Evolutionary conservation across 2,329 filamentous ascomycete genomes (phyloP), one percentile per base, ranked within the genome.

Genomic region (Chaetomium sp.): DNA sequence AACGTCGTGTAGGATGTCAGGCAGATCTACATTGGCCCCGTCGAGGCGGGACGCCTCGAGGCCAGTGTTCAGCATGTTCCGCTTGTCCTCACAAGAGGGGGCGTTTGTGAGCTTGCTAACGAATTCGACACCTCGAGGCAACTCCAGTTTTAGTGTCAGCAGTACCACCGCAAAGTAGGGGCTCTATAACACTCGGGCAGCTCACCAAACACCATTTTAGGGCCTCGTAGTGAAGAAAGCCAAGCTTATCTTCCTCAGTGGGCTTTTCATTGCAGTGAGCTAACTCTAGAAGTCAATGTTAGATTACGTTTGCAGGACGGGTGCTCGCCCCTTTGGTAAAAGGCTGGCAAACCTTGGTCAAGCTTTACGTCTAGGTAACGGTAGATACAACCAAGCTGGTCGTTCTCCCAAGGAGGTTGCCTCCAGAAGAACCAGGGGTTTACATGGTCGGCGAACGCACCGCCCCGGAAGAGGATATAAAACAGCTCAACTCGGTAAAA

Each of bases 391-490:
- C 33, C 23, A 13, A 57, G 55, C 35, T 57, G 23, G 23, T 57
- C 55, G 55, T 45, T 57, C 55, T 57, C 55, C 35, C 55, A 45
- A 45, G 55, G 23, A 23, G 55, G 35, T 4, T 57, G 55, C 33
- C 55, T 45, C 33, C 21, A 45, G 55, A 57, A 45, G 23, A 57
- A 57, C 35, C 55, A 57, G 35, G 12, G 13, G 35, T 45, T 57
- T 9, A 8, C 55, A n/a, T 45, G 1, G 21, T 57, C 35, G 19
- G 25, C 23, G 9, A 57, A n/a, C 5, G 13, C 7, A 4, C 35
- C 13, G 3, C 23, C 25, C 35, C 21, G 7, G 45, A 57, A 57
- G 35, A 57, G 55, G 13, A 35, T 57, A 25, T 57, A 42, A 45
- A 45, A 57, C 55, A 57, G 25, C 21, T 57, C 55, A 23, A 29